Conservation (phyloP, 441 rosid genomes). For the Adansonia gregorii region DNA sequence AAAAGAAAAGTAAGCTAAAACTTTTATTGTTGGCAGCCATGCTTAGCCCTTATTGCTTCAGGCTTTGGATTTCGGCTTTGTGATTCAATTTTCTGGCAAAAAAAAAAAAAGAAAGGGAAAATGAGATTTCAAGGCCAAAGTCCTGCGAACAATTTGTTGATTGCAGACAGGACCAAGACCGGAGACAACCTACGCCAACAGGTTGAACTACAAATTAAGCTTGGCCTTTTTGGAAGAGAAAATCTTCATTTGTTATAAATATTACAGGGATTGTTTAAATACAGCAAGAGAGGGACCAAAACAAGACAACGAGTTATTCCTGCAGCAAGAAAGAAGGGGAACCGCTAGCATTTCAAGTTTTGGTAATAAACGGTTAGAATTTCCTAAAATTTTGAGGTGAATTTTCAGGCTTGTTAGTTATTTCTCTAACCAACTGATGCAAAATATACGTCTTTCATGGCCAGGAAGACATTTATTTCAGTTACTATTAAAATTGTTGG, state of each 20-base stretch:
- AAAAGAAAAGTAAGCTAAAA: neutral
- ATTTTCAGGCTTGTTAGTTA: no score
- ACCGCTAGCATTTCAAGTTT: no score
- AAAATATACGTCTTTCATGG: no score
- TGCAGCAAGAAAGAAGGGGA: no score
- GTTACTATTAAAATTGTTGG: neutral
- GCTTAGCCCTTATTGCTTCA: neutral
- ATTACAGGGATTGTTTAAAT: no score
- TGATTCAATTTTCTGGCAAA: neutral
- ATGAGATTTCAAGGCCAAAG: slow-evolving; percentile 6
- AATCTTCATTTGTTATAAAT: no score
- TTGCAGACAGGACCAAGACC: slow-evolving; percentile 4
- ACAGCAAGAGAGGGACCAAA: no score
- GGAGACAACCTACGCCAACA: neutral
- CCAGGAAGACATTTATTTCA: neutral
- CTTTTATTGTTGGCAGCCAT: neutral
- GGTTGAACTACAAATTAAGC: neutral
- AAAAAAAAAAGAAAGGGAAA: neutral
- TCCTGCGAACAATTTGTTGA: neutral
- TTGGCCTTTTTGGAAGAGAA: no score
- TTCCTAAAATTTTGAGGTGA: no score
- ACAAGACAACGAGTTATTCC: no score
- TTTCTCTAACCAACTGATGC: no score
- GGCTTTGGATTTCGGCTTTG: neutral
- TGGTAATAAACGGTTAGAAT: no score